Evolutionary conservation across 768 basidiomycete species (phyloP), one percentile per base, ranked within the genome.

Genomic region (Rhodosporidiobolus odoratus): DNA sequence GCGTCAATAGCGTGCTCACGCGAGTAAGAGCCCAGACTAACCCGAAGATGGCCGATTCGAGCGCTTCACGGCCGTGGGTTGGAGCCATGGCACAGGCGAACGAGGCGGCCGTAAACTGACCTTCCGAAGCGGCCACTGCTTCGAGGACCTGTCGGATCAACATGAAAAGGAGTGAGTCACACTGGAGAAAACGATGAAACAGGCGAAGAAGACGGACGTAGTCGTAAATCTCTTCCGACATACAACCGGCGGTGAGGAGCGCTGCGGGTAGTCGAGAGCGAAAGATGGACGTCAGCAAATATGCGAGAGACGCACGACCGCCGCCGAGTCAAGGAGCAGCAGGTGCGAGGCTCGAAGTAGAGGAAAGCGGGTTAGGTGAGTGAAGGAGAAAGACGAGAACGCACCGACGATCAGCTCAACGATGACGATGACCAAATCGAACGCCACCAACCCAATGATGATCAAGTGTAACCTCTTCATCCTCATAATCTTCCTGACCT

Each of bases 361-460:
- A n/a, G n/a, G n/a, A n/a, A n/a, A n/a, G n/a, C n/a, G n/a, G n/a
- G n/a, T n/a, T n/a, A n/a, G n/a, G n/a, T n/a, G n/a, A n/a, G 12
- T 4, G 41, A 56, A 38, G 8, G 12, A 27, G 9, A 6, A 27
- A 30, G 17, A 25, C n/a, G 34, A 40, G 25, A 25, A 38, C 67
- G 13, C 37, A 62, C 67, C 66, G 27, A 72, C 57, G 23, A 68
- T 72, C 32, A 72, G 66, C 45, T 72, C 71, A 54, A 68, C 50
- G 62, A 68, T 65, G 62, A 67, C 66, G 34, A 63, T 56, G 12
- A 68, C 43, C 27, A 72, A 35, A 62, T 72, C 71, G 48, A 72
- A 60, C 34, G 63, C 67, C 50, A 72, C 71, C n/a, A 72, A 45
- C 12, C 58, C 66, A 34, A 72, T 72, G 59, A 72, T 72, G 58